Percentiles rank a stretch among this genome's conserved stretches.
Evolutionary conservation across 306 rosid genomes (phyloP).

Genomic region (Ormosia semicastrata): DNA sequence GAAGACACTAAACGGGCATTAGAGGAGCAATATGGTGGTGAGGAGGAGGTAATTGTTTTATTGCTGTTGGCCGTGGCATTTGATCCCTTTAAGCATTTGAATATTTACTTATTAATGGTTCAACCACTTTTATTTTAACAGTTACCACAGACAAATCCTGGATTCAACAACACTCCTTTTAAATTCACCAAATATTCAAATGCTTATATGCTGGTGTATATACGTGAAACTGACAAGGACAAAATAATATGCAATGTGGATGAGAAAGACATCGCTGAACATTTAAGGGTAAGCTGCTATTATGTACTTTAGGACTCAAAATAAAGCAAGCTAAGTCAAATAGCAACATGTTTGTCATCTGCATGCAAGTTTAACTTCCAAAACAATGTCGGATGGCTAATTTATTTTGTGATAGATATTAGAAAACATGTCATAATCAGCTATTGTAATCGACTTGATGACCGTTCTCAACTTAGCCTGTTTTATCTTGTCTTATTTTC

Average conservation of each 20-base stretch:
- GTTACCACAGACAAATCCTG: conserved; percentile 98
- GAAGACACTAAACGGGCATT: conserved; percentile 91
- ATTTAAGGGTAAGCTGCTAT: conserved; percentile 74
- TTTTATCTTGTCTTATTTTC: neutral
- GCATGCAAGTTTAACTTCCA: neutral
- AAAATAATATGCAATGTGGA: conserved; percentile 95
- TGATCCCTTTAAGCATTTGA: conserved; percentile 21
- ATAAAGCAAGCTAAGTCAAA: conserved; percentile 4
- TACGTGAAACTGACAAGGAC: conserved; percentile 96
- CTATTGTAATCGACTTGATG: neutral
- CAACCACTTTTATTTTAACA: conserved; percentile 40
- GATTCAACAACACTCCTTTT: conserved; percentile 94
- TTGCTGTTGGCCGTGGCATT: conserved; percentile 2
- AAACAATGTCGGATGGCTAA: neutral
- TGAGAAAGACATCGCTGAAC: conserved; percentile 98
- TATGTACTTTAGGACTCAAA: neutral
- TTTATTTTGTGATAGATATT: neutral
- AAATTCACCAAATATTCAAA: conserved; percentile 96
- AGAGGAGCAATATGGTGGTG: conserved; percentile 99
- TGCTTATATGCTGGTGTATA: conserved; percentile 98
- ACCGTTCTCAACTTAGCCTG: neutral
- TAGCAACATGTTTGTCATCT: neutral
- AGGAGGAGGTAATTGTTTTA: conserved; percentile 80
- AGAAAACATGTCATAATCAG: neutral
- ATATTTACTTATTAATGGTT: conserved; percentile 9